phyloP scores from a whole-genome alignment of 768 basidiomycete species.

The Russula foetens region DNA sequence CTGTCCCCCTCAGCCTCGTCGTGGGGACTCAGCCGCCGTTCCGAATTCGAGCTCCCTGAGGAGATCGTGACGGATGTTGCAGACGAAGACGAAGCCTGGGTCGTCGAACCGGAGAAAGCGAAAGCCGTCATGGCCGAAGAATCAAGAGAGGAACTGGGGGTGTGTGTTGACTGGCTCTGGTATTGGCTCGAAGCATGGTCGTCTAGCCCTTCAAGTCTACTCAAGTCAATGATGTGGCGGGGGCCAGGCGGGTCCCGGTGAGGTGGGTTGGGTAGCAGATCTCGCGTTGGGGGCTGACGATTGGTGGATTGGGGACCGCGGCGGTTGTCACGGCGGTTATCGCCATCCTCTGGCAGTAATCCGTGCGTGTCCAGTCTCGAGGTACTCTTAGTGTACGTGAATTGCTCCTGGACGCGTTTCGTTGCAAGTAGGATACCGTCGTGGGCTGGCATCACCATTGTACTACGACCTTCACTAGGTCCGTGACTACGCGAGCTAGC shows the following conservation, averaged over 20 bases:
- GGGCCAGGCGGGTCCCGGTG: background rate
- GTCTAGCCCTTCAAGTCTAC: background rate
- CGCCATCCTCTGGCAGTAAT: slow-evolving; percentile 5
- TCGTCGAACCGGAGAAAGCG: background rate
- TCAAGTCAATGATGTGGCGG: slow-evolving; percentile 2
- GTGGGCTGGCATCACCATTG: slow-evolving; percentile 9
- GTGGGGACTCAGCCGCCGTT: slow-evolving; percentile 9
- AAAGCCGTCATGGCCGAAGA: slow-evolving; percentile 7
- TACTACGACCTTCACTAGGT: background rate
- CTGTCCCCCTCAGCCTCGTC: slow-evolving; percentile 5
- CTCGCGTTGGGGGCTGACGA: background rate
- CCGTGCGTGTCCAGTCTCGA: slow-evolving; percentile 1
- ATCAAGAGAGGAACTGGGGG: slow-evolving; percentile 9
- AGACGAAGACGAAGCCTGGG: background rate
- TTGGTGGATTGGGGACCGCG: background rate
- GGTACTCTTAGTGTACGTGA: slow-evolving; percentile 24
- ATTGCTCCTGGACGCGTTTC: slow-evolving; percentile 69
- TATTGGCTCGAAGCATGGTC: background rate
- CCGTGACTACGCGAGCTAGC: slow-evolving; percentile 18
- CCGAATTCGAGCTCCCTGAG: background rate
- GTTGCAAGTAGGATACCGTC: slow-evolving; percentile 56
- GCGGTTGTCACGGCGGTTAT: slow-evolving; percentile 1
- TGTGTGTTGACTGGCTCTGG: background rate
- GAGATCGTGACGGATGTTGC: background rate
- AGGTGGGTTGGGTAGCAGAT: background rate